These are phyloP conservation scores for Trichomonascaceae sp. DNA, from an alignment of 1,139 yeast species.

Conservation along the genomic window DNA sequence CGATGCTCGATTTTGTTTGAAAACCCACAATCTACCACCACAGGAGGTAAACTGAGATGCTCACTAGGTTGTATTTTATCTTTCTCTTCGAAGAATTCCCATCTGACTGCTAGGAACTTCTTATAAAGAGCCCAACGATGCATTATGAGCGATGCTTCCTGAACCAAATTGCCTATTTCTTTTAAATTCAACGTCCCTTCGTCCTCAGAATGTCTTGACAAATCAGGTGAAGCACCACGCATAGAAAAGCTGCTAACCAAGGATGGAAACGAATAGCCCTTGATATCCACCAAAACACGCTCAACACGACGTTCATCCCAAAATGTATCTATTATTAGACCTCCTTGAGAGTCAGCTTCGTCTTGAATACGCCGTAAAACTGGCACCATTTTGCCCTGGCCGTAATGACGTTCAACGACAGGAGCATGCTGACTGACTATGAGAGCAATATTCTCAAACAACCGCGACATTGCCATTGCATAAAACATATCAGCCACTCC, in stretches of 20 bases:
- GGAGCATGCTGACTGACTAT: constrained; percentile 84
- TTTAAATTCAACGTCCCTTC: constrained; percentile 39
- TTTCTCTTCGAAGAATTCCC: constrained; percentile 39
- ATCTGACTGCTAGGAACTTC: constrained; percentile 63
- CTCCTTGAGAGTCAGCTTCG: constrained; percentile 89
- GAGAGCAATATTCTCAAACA: constrained; percentile 79
- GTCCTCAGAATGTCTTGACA: constrained; percentile 23
- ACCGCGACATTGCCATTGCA: constrained; percentile 62
- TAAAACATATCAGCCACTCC: constrained; percentile 39
- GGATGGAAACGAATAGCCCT: constrained; percentile 46
- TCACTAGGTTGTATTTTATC: constrained; percentile 8
- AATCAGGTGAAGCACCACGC: constrained; percentile 15
- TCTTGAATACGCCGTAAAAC: constrained; percentile 71
- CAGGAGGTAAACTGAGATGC: constrained; percentile 32
- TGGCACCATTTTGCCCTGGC: constrained; percentile 53
- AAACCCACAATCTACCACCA: constrained; percentile 52
- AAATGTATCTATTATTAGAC: constrained; percentile 79
- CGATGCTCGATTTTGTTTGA: constrained; percentile 50
- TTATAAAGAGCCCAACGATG: constrained; percentile 86
- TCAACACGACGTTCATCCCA: constrained; percentile 64
- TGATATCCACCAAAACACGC: constrained; percentile 50
- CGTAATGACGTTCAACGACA: constrained; percentile 68
- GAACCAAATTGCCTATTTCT: constrained; percentile 51
- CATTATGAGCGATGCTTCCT: constrained; percentile 68
- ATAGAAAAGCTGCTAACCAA: constrained; percentile 30